Evolutionary conservation across 2,329 filamentous ascomycete species (phyloP).

Genomic region (Mollisiaceae sp.): DNA sequence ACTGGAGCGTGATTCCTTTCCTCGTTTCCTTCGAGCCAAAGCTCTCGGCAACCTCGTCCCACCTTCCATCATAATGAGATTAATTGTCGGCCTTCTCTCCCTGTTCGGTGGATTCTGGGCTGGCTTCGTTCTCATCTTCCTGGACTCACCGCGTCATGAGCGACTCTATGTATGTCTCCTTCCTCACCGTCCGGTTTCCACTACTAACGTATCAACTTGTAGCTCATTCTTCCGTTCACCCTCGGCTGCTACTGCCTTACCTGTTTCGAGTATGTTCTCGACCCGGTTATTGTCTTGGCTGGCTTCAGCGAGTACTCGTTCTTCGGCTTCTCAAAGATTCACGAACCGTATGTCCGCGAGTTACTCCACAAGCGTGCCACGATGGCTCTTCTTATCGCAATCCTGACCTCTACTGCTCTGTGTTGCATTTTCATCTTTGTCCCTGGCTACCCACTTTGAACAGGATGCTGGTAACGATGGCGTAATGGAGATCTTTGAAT

Average conservation of each 20-base stretch:
- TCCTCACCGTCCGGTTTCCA: not conserved
- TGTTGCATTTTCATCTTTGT: conserved; percentile 94
- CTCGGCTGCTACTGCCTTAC: conserved; percentile 86
- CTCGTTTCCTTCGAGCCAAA: conserved; percentile 92
- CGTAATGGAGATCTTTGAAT: not conserved
- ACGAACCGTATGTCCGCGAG: conserved; percentile 88
- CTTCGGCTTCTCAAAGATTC: conserved; percentile 85
- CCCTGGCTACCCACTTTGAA: conserved; percentile 79
- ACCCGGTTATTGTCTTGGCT: conserved; percentile 86
- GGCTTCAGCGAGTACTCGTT: conserved; percentile 96
- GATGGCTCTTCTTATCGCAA: conserved; percentile 78
- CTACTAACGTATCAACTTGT: conserved; percentile 23
- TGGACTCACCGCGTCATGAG: conserved; percentile 74
- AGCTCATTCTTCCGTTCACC: conserved; percentile 88
- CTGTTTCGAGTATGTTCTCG: conserved; percentile 94
- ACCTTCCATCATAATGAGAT: conserved; percentile 81
- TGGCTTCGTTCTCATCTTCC: conserved; percentile 90
- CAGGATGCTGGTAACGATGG: not conserved
- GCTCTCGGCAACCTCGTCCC: conserved; percentile 95
- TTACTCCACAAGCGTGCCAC: conserved; percentile 83
- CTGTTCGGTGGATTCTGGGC: conserved; percentile 96
- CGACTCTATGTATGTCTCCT: conserved; percentile 78
- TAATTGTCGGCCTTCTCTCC: conserved; percentile 82
- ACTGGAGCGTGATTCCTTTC: conserved; percentile 99
- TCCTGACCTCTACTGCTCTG: conserved; percentile 79